Evolutionary conservation across 1,284 basidiomycete species (phyloP), one percentile per base, ranked within the genome.

Genomic region (Cutaneotrichosporon mucoides): DNA sequence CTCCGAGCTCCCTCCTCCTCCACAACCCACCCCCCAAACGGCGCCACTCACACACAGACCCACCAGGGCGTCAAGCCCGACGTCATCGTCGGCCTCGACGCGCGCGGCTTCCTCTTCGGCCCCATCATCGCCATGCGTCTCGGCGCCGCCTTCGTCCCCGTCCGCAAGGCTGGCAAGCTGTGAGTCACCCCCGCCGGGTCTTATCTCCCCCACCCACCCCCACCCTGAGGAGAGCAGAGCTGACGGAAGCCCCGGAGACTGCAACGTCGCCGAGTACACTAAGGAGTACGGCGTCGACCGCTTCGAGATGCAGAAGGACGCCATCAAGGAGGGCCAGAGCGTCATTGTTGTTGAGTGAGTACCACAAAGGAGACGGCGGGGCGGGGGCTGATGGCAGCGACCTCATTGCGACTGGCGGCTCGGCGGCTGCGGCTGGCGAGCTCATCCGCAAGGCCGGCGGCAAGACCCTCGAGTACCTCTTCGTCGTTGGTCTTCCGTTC

Each of bases 351-450:
- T 99, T 37, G 96, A 99, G 77, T 78, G 64, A 70, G 77, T 75
- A 1, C 8, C 3, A 34, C 16, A 9, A 35, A 5, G 7, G 47
- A 34, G 49, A 6, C 4, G 34, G 24, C 11, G 16, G 7, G 24
- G 50, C n/a, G n/a, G n/a, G n/a, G n/a, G n/a, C 60, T 65, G 35
- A 62, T 46, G 15, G 34, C 57, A 78, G 77, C 77, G 96, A 99
- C 78, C 82, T 99, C 42, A 93, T 99, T 64, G 96, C 96, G 0
- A 99, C 96, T 47, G 93, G 93, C 62, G 96, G 96, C 6, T 97
- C 93, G 13, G 96, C 96, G 4, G 87, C 86, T 65, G 94, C 94
- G 1, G 94, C 96, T 7, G 94, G 93, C 56, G 85, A 96, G 68
- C 88, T 99, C 33, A 86, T 99, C 60, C 81, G 84, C 37, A 86